A percentile compares a stretch with the other conserved stretches of the same genome.
Conservation (phyloP, 2,329 filamentous ascomycete species). For the Hymenoscyphus infarciens region DNA sequence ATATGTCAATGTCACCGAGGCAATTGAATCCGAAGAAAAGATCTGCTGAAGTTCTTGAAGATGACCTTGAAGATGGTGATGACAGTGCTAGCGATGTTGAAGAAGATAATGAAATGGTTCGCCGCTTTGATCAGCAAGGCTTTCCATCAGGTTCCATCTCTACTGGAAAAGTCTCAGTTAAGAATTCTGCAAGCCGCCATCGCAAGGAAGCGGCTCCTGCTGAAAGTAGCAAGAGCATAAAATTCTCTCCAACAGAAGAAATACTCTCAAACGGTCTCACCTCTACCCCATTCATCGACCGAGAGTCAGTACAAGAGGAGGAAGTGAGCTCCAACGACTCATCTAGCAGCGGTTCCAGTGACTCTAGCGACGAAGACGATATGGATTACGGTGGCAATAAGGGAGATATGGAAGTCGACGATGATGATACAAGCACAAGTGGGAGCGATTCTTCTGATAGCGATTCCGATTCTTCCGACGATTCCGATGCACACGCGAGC, state of each 20-base stretch:
- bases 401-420: neutral
- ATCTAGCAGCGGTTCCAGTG: constrained; percentile 13
- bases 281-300: constrained; percentile 31
- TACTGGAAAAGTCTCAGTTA: constrained; percentile 30
- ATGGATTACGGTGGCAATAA: neutral
- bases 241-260: constrained; percentile 20
- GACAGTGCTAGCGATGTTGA: constrained; percentile 14
- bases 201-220: constrained; percentile 17
- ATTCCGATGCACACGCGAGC: constrained; percentile 19
- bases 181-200: constrained; percentile 18
- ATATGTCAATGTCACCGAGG: constrained; percentile 8
- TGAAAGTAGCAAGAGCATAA: constrained; percentile 29
- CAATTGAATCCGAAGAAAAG: constrained; percentile 18
- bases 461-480: constrained; percentile 22
- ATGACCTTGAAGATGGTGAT: constrained; percentile 11
- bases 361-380: constrained; percentile 9
- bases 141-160: constrained; percentile 33
- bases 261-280: constrained; percentile 20
- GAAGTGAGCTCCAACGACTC: constrained; percentile 17
- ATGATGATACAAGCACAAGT: constrained; percentile 7
- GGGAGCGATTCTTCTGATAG: constrained; percentile 15
- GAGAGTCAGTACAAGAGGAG: constrained; percentile 27
- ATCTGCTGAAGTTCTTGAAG: constrained; percentile 16
- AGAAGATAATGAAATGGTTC: constrained; percentile 33
- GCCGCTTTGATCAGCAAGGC: constrained; percentile 34